Evolutionary conservation across 768 basidiomycete species (phyloP), one percentile per base, ranked within the genome.

Genomic region (Heimioporus sp.): DNA sequence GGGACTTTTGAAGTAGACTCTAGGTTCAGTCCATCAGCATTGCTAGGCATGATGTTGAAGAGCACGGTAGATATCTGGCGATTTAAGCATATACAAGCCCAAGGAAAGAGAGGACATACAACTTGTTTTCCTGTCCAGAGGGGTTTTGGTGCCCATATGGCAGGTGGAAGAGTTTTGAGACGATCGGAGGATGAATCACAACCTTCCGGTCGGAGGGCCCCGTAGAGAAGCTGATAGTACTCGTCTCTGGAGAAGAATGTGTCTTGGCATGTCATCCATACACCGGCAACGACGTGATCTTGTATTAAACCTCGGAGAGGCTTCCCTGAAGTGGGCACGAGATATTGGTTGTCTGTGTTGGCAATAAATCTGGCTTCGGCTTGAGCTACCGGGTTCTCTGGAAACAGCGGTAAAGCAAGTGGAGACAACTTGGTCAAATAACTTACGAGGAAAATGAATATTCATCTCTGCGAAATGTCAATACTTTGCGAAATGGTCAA

Each of bases 91-190:
- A 47, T 16, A 11, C 15, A n/a, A 34, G 34, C 32, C 20, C 19
- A 35, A 10, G 17, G 17, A 9, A 44, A 39, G n/a, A n/a, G 51
- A 41, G 19, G 30, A 43, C 86, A 70, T 62, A 96, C 92, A 41
- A 98, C 85, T 71, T 99, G 97, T 66, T 99, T 99, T 41, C 97
- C 97, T 0, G 96, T 98, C 97, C 97, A 99, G 43, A 96, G 72
- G 1, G 93, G 85, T 56, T 72, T 76, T 0, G 97, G 97, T 69
- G 87, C 92, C 88, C 90, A 93, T 48, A 99, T 87, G 7, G 95
- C 76, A 2, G 97, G 97, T 2, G 95, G 91, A 10, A 98, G 68
- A 6, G 92, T 98, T 46, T 82, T 64, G 43, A 99, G 74, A 21
- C 83, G 82, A 46, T 74, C 77, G 35, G 75, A 68, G 34, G 78